phyloP scores from a whole-genome alignment of 2,329 filamentous ascomycete species.

The Epichloe sylvatica region DNA sequence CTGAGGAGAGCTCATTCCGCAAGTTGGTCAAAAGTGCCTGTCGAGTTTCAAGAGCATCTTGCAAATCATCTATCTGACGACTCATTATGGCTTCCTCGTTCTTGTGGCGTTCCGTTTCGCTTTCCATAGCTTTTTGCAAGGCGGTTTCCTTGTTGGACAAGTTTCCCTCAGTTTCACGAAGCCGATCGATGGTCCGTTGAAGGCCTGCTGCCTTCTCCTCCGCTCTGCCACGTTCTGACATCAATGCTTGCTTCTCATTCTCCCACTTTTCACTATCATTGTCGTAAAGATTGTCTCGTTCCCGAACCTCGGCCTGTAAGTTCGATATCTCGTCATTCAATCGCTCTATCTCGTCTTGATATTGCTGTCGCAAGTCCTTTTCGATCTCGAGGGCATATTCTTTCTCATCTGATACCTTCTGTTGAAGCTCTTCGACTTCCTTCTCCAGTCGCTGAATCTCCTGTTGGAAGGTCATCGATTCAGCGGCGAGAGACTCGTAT shows the following conservation, averaged over 20 bases:
- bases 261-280: conserved; percentile 63
- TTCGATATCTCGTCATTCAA: conserved; percentile 46
- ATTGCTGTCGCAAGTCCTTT: conserved; percentile 37
- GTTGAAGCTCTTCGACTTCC: conserved; percentile 33
- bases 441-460: conserved; percentile 41
- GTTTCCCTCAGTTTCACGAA: conserved; percentile 54
- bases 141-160: conserved; percentile 54
- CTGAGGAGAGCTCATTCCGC: conserved; percentile 49
- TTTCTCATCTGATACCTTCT: conserved; percentile 37
- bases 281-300: conserved; percentile 57
- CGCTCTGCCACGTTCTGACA: conserved; percentile 50
- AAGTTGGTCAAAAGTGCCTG: conserved; percentile 51
- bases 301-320: conserved; percentile 50
- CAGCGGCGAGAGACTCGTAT: conserved; percentile 50
- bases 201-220: conserved; percentile 54
- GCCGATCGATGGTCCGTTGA: conserved; percentile 55
- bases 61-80: conserved; percentile 61
- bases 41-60: conserved; percentile 54
- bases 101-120: conserved; percentile 56
- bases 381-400: conserved; percentile 46
- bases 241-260: conserved; percentile 45
- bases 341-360: conserved; percentile 32
- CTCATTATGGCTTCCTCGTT: conserved; percentile 56
- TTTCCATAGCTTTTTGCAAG: conserved; percentile 53
- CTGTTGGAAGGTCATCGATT: conserved; percentile 52